Base-by-base conservation (phyloP, 1,284 basidiomycete genomes). In the Neotropicomus parvogracilis region DNA sequence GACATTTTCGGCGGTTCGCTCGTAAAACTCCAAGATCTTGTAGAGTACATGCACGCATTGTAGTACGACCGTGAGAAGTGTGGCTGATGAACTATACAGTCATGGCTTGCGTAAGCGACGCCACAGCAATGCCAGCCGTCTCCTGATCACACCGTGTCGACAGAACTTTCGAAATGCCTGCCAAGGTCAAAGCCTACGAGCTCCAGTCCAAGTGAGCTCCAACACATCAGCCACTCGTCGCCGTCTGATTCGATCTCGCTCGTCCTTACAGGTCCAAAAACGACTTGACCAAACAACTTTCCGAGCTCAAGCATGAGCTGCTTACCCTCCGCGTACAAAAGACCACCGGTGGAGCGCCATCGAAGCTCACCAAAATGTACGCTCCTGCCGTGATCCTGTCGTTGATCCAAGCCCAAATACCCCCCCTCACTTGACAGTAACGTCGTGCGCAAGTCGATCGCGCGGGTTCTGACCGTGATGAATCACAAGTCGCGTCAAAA, bases 401-500 rank as follows among this genome's bases (percentile, higher is more conserved):
- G 4, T 43, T 6, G 43, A 39, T 42, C 16, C 13, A 2, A 4
- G 52, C 6, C 34, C 38, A 32, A 28, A 48, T 11, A 20, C 36
- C 20, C n/a, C n/a, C n/a, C n/a, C 33, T 45, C 37, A 9, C 31
- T 45, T 55, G 21, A 11, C 66, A 99, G 95, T 75, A 87, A 90
- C 75, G 82, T 91, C 61, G 91, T 97, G 71, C 95, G 97, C 80
- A 99, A 99, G 80, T 95, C 93, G 60, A 95, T 99, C 67, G 97
- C 97, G 57, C 93, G 97, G 54, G 95, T 99, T 59, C 75, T 98
- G 75, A 99, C 97, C 43, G 94, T 99, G 64, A 95, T 90, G 79
- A 98, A 97, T 88, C 88, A 92, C 71, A 99, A 99, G 79, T 86
- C 89, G 67, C 91, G 97, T 63, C 86, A 92, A 77, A 94, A 95